Base-by-base conservation (phyloP, 768 basidiomycete species). In the Macrolepiota albuminosa region DNA sequence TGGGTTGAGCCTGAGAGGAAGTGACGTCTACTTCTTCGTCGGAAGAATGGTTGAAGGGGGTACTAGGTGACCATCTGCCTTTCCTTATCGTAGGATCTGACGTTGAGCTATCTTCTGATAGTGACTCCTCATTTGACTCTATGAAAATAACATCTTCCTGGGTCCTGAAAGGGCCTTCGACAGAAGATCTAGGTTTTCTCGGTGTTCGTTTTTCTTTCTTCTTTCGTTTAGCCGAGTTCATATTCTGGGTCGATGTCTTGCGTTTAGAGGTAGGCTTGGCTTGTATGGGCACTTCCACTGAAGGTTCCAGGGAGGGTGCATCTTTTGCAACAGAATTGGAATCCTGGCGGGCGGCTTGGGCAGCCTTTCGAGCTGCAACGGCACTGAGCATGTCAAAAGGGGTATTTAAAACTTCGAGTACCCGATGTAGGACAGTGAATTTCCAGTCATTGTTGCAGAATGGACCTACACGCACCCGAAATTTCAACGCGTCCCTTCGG, bases 351-450 rank as follows among this genome's bases (percentile, higher is more conserved):
- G 73, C 73, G 16, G 75, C 73, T 62, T 74, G 74, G 42, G 84
- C 78, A 5, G 85, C 86, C 66, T 85, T 89, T 37, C 89, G 81
- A 2, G 87, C 88, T 33, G 88, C 88, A 51, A 91, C 75, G 2
- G 89, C 88, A 66, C 87, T 89, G 54, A 90, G 75, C 88, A 89
- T 89, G 36, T 26, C 3, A 21, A n/a, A 37, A 29, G 21, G 8
- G 26, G n/a, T 40, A 29, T 31, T n/a, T 1, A 39, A 48, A 46
- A 13, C 21, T 60, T 42, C 31, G 40, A 9, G 2, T 10, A 47
- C 6, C 31, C 3, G 8, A 16, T 47, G 3, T 24, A 29, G 31
- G 18, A 33, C 16, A 50, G 18, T 31, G 7, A 48, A 26, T 47
- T 6, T 36, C 31, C 6, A 26, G 6, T 10, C 0, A 18, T 47